Evolutionary conservation across 768 basidiomycete species (phyloP), one percentile per base, ranked within the genome.

Genomic region (Leccinum uliginosum): DNA sequence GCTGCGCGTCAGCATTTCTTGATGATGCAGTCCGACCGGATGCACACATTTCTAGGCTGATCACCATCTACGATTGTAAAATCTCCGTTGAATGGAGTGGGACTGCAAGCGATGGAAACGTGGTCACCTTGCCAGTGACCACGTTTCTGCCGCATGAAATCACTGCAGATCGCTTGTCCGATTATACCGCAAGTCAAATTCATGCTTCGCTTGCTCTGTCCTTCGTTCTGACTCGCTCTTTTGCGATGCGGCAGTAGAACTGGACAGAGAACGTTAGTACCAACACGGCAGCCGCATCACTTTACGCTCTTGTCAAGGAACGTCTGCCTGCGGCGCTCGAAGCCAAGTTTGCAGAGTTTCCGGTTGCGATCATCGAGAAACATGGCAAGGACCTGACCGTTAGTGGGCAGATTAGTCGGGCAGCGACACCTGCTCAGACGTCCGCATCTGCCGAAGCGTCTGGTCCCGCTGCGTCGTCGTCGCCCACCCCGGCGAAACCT

Each of bases 101-200:
- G 46, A 89, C 80, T 26, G 78, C 85, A 29, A 81, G 82, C 50
- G 91, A 93, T 65, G 93, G 90, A 34, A 83, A 84, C 7, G 86
- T 89, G 62, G 85, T 92, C 55, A 77, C 78, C n/a, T n/a, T n/a
- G n/a, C n/a, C n/a, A n/a, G n/a, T n/a, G n/a, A n/a, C n/a, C n/a
- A n/a, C n/a, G n/a, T n/a, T n/a, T n/a, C n/a, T n/a, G n/a, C n/a
- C 91, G 56, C 95, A 98, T 75, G 95, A 97, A 76, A 84, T 86
- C 62, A 88, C 91, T 29, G 80, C 95, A 56, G 95, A 98, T 71
- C 78, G 83, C 12, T 71, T 88, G 53, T 87, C 87, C n/a, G 87
- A 94, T 63, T 95, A 91, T 66, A 76, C 74, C 29, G 94, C 93
- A 74, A 68, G 92, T 82, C 58, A 11, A 30, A 27, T 29, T 35